These are phyloP conservation scores for Penicilliopsis zonata DNA, from an alignment of 495 filamentous ascomycete species.

Conservation along the genomic window DNA sequence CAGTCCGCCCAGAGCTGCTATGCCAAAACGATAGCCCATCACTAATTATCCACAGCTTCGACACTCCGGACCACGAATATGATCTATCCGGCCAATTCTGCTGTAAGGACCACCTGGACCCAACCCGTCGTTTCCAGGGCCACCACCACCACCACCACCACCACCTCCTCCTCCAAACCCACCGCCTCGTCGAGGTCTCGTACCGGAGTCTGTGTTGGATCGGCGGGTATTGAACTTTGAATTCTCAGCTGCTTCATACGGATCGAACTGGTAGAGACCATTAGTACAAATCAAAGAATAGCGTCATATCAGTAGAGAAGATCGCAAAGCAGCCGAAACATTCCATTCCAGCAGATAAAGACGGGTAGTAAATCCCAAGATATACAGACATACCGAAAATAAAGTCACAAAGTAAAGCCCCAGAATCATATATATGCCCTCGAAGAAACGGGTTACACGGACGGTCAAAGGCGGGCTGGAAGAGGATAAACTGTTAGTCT, in stretches of 20 bases:
- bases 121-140: background rate
- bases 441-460: conserved; percentile 30
- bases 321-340: background rate
- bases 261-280: conserved; percentile 41
- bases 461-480: conserved; percentile 31
- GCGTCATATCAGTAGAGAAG: conserved; percentile 8
- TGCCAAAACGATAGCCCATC: conserved; percentile 5
- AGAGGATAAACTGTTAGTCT: conserved; percentile 15
- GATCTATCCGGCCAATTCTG: conserved; percentile 26
- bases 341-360: background rate
- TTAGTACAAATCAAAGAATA: background rate
- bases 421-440: conserved; percentile 32
- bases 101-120: conserved; percentile 19
- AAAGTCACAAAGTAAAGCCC: conserved; percentile 31
- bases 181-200: conserved; percentile 13
- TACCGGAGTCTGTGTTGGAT: conserved; percentile 9
- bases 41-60: conserved; percentile 16
- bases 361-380: background rate
- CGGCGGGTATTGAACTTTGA: conserved; percentile 48
- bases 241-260: conserved; percentile 49
- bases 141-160: conserved; percentile 15
- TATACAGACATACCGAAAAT: conserved; percentile 22
- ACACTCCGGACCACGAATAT: conserved; percentile 30
- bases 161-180: conserved; percentile 10
- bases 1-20: conserved; percentile 10